These are phyloP conservation scores for Mimosa pudica DNA, from an alignment of 306 rosid genomes.

Conservation along the genomic window DNA sequence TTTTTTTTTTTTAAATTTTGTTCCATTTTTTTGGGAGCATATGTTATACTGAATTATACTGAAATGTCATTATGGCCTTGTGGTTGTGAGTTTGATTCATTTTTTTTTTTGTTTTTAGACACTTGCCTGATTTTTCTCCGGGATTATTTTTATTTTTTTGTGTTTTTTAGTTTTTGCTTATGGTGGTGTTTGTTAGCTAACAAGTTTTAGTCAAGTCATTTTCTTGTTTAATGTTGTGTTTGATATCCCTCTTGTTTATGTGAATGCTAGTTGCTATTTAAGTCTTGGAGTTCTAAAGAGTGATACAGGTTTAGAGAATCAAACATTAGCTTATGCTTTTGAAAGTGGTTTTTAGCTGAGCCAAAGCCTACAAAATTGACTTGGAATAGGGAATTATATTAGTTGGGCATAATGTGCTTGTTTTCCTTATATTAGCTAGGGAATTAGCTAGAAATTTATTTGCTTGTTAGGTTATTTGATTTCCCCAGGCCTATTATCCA, in stretches of 20 bases:
- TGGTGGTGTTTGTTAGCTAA: background rate
- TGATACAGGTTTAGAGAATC: background rate
- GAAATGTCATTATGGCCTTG: too few species aligned
- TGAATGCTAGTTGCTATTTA: background rate
- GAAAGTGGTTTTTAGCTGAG: constrained; percentile 3
- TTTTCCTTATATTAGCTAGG: constrained; percentile 11
- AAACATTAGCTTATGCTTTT: background rate
- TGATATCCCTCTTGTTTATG: background rate
- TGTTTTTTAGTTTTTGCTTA: background rate
- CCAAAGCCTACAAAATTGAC: background rate
- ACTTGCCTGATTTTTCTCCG: background rate
- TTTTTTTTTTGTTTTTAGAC: background rate
- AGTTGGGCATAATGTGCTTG: background rate
- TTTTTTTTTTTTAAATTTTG: too few species aligned
- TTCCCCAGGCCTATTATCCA: constrained; percentile 17
- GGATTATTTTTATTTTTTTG: too few species aligned
- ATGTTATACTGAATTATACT: background rate
- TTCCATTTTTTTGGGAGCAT: background rate
- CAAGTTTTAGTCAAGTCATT: background rate
- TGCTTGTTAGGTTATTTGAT: constrained; percentile 23
- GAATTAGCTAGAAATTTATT: background rate
- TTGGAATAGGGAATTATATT: background rate
- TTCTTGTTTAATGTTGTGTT: background rate
- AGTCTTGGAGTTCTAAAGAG: constrained; percentile 7
- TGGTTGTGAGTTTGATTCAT: background rate